phyloP scores from a whole-genome alignment of 306 rosid species.

The Astragalus glycyphyllos region DNA sequence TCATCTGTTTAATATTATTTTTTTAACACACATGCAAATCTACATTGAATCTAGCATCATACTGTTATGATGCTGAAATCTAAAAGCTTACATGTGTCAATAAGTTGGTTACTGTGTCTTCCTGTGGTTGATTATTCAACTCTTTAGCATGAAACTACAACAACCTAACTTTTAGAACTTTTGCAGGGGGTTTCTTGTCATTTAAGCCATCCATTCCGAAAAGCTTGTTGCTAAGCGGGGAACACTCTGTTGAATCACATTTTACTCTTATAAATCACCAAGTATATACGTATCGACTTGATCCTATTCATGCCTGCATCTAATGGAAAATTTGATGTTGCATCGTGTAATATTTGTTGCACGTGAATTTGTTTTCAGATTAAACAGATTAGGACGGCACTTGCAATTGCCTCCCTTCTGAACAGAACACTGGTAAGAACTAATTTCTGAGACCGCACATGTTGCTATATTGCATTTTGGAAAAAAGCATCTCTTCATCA shows the following conservation, averaged over 20 bases:
- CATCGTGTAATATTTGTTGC: constrained; percentile 36
- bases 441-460: constrained; percentile 18
- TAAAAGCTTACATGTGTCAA: constrained; percentile 25
- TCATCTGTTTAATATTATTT: constrained; percentile 18
- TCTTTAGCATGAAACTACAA: constrained; percentile 28
- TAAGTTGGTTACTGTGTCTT: constrained; percentile 26
- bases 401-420: constrained; percentile 88
- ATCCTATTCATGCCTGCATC: constrained; percentile 41
- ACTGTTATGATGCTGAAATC: constrained; percentile 22
- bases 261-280: constrained; percentile 87
- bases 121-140: constrained; percentile 31
- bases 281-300: constrained; percentile 65
- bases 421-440: constrained; percentile 87
- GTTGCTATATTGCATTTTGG: constrained; percentile 28
- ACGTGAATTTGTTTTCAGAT: constrained; percentile 60
- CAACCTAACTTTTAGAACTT: constrained; percentile 46
- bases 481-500: constrained; percentile 27
- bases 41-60: constrained; percentile 32
- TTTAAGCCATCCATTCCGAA: constrained; percentile 87
- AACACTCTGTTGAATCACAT: constrained; percentile 78
- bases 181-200: constrained; percentile 88
- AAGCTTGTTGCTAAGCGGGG: constrained; percentile 72
- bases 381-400: constrained; percentile 89
- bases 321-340: constrained; percentile 33
- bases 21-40: constrained; percentile 14